Evolutionary conservation across 495 filamentous ascomycete genomes (phyloP), one percentile per base, ranked within the genome.

Genomic region (Talaromyces thailandensis): DNA sequence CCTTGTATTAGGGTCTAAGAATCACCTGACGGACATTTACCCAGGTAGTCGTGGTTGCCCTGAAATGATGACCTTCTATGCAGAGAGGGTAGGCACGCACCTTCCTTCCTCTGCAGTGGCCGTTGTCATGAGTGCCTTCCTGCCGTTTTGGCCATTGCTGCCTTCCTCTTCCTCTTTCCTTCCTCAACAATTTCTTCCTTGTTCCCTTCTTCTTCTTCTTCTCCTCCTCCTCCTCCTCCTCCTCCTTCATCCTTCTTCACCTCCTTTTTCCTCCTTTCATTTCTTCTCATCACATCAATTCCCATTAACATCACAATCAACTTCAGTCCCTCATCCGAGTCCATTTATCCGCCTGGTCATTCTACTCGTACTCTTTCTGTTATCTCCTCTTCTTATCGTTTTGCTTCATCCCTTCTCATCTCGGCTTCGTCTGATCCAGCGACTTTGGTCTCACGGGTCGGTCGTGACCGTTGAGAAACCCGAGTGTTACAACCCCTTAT

Each of bases 111-210:
- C 11, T 48, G 6, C 18, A 48, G 43, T 48, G 16, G 18, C 18
- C 1, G 43, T 48, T 12, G 18, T 21, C n/a, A 48, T 48, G n/a
- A 48, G 43, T 21, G n/a, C n/a, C 51, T n/a, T 55, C 51, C 51
- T 26, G 21, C 26, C 51, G 14, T 29, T 16, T 7, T 14, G 21
- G 51, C 14, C 26, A 31, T 16, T 66, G 56, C 50, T 67, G 62
- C 63, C 40, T 61, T 21, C 45, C 57, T 40, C 58, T 58, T 58
- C 37, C 59, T 60, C 63, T 52, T n/a, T 65, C 57, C 64, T 58
- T 68, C 62, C 62, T 62, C 66, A 64, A 66, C 68, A 68, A 62
- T 68, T 69, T 67, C 57, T 56, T 62, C 59, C 60, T 64, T 68
- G 69, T 69, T 66, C 66, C 64, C 66, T 60, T 62, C 60, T 53